These are phyloP conservation scores for Arabidopsis suecica DNA, from an alignment of 345 rosid genomes.

Conservation along the genomic window DNA sequence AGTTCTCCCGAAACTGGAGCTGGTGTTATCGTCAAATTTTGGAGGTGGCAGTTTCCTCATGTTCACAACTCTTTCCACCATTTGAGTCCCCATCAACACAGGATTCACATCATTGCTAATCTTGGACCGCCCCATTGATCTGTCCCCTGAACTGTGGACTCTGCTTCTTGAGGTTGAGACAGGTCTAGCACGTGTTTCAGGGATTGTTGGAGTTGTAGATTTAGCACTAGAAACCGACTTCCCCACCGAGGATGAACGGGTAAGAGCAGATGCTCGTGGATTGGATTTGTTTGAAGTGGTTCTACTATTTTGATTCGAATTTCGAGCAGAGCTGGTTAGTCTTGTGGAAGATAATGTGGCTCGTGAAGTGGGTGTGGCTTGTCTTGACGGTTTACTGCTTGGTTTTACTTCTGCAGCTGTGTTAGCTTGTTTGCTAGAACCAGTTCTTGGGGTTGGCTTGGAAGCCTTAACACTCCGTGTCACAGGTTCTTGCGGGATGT, in stretches of 20 bases:
- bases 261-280: slow-evolving; percentile 47
- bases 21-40: slow-evolving; percentile 51
- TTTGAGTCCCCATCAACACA: slow-evolving; percentile 68
- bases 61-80: slow-evolving; percentile 92
- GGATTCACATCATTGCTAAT: slow-evolving; percentile 71
- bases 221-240: slow-evolving; percentile 50
- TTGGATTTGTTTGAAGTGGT: slow-evolving; percentile 33
- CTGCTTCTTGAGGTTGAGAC: slow-evolving; percentile 63
- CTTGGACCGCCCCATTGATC: slow-evolving; percentile 54
- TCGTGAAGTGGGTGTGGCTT: slow-evolving; percentile 70
- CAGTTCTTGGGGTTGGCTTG: slow-evolving; percentile 48
- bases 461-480: slow-evolving; percentile 44
- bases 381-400: slow-evolving; percentile 57
- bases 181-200: slow-evolving; percentile 57
- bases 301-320: slow-evolving; percentile 3
- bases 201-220: slow-evolving; percentile 54
- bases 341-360: slow-evolving; percentile 50
- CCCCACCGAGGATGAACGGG: slow-evolving; percentile 58
- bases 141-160: slow-evolving; percentile 50
- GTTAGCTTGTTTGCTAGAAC: slow-evolving; percentile 49
- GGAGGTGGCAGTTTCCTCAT: slow-evolving; percentile 87
- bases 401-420: slow-evolving; percentile 31
- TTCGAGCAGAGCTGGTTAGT: slow-evolving; percentile 27
- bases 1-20: slow-evolving; percentile 70
- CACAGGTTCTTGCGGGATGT: slow-evolving; percentile 59